Percentiles rank a stretch among this genome's conserved stretches.
Conservation (phyloP, 2,329 filamentous ascomycete species). For the Exutisphaerella laricina region DNA sequence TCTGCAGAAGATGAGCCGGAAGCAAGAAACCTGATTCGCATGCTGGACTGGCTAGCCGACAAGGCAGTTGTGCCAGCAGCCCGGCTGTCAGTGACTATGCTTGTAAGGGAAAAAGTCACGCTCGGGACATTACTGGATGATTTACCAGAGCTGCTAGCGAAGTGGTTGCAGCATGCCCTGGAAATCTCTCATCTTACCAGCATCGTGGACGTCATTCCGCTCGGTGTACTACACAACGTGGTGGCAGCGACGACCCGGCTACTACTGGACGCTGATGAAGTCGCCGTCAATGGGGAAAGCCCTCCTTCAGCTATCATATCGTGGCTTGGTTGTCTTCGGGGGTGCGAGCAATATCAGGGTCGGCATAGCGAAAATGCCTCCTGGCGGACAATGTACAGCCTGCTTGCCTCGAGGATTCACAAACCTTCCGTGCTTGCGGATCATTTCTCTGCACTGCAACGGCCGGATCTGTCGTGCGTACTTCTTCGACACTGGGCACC, state of each 20-base stretch:
- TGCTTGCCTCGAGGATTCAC: slow-evolving; percentile 4
- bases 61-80: neutral
- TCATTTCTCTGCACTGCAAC: slow-evolving; percentile 14
- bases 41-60: slow-evolving; percentile 22
- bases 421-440: slow-evolving; percentile 9
- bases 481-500: slow-evolving; percentile 18
- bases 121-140: neutral
- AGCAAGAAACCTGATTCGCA: slow-evolving; percentile 19
- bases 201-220: slow-evolving; percentile 11
- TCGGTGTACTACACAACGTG: neutral
- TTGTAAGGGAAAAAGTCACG: slow-evolving; percentile 20
- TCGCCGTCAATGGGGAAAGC: neutral
- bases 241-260: neutral
- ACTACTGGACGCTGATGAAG: neutral
- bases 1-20: slow-evolving; percentile 22
- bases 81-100: neutral
- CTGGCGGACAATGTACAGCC: slow-evolving; percentile 16
- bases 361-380: neutral
- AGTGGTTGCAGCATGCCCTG: neutral
- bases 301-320: neutral
- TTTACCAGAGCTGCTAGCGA: slow-evolving; percentile 4
- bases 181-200: neutral
- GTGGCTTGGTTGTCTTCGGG: slow-evolving; percentile 11
- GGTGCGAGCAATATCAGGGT: slow-evolving; percentile 2
- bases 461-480: slow-evolving; percentile 10